Evolutionary conservation across 306 rosid species (phyloP), one percentile per base, ranked within the genome.

Genomic region (Fragaria iinumae): DNA sequence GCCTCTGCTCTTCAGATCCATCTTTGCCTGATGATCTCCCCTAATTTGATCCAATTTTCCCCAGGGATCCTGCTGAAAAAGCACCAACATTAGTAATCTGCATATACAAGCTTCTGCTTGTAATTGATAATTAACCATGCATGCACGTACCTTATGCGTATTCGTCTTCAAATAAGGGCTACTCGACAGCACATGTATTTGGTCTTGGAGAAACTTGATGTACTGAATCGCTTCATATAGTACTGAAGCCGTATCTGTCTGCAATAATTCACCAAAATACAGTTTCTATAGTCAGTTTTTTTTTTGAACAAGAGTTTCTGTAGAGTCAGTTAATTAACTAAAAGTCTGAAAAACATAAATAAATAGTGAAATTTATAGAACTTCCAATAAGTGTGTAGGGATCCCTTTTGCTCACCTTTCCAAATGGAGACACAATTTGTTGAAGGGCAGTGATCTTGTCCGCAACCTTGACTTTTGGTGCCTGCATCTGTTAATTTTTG

Each of bases 381-480:
- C 25, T 63, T 67, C 48, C 48, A 44, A n/a, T 14, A 62, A 32
- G 68, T 63, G 43, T 27, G 66, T 63, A 39, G 53, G 63, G 53
- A 64, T 83, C 72, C 66, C 80, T 18, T 60, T 21, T 48, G 72
- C 79, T 57, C 45, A 95, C 98, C 97, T 95, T 95, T 87, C 98
- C 98, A 81, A 95, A 95, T 55, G 98, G 98, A 79, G 98, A 92
- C 81, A 95, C 98, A 75, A 95, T 95, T 88, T 92, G 98, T 77
- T 95, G 98, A 83, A 95, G 97, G 75, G 95, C 84, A 45, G 97
- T 86, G 86, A 95, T 90, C 84, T 81, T 92, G 66, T 95, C 97
- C 18, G 81, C 88, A 76, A 95, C 71, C 94, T 92, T 95, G 87
- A 90, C 97, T 91, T 95, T 95, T 52, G 98, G 97, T 74, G 91